Base-by-base conservation (phyloP, 208 protist species). In the Trypanosoma scelopori region DNA sequence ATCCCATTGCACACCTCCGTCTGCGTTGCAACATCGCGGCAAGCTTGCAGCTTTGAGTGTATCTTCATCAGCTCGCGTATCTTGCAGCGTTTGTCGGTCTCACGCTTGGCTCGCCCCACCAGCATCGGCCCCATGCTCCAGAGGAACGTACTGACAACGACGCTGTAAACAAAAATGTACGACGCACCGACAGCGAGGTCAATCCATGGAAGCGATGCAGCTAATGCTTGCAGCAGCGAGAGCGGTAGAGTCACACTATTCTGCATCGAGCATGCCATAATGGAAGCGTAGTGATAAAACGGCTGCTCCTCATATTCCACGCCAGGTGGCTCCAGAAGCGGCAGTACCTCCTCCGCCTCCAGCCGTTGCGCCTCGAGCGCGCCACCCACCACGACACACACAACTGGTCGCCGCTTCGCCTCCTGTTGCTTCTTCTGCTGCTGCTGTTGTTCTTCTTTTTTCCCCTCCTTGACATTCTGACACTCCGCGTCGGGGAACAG, bases 241-340 rank as follows among this genome's bases (percentile, higher is more conserved):
- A 94, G 76, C 15, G 85, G 89, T 41, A 91, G 72, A 32, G 89
- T 89, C 4, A 94, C 76, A 52, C 73, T 81, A 72, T 94, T 94
- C 61, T 84, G 84, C 41, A 89, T 76, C 28, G 78, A 82, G 68
- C 75, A 88, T 57, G 74, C 85, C 12, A 92, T 41, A 53, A 69
- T 67, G 25, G 71, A 70, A 15, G 71, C 84, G 74, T 79, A 90
- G 45, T 53, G 41, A 65, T 91, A 90, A 25, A 82, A 81, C 3
- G 76, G 81, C 48, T 75, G 74, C 41, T 86, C 71, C 68, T 94
- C 85, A 45, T 78, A 73, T 60, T 76, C 75, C 35, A 76, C 62
- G 37, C 62, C 60, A 1, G 87, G 84, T 11, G 75, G 65, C 27
- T 80, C 76, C 23, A 93, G 51, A 6, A 55, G 52, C 5, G 81